Base-by-base conservation (phyloP, 2,329 filamentous ascomycete species). In the Trichophyton mentagrophytes region DNA sequence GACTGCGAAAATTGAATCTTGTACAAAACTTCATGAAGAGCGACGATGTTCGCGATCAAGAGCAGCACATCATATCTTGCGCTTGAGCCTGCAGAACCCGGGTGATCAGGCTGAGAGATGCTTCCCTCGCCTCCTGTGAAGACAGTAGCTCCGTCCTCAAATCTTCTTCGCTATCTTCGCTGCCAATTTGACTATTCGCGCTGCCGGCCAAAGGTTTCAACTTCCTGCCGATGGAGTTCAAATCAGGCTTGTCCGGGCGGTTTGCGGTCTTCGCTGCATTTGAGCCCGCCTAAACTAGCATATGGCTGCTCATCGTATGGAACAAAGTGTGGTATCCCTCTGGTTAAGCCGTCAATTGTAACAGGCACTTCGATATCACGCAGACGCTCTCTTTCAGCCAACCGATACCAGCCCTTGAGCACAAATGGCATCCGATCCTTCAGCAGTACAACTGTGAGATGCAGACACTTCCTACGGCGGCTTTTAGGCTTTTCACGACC, bases 131-230 rank as follows among this genome's bases (percentile, higher is more conserved):
- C 70, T 53, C 62, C 67, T 47, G 61, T 72, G 60, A 73, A 70
- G 66, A 68, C 72, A 49, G 70, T 69, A 59, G 76, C 72, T 65
- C 82, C 82, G 56, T 84, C 82, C 59, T 70, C 74, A 61, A 74
- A 73, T 49, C 81, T 92, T 20, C 78, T 93, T 64, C 85, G 84
- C 66, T 92, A 89, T 71, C 79, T 93, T 64, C 85, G 84, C 66
- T 82, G 79, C 60, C 88, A 91, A 72, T 84, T 87, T 65, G 81
- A 87, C 66, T 77, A 78, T 60, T 69, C 81, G 53, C 77, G 74
- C 64, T 80, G 69, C 67, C 11, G 67, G 53, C 56, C 59, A 17
- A 61, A 25, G 27, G 36, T 20, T 46, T 40, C 59, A 3, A 17
- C 25, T 15, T 13, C 57, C 36, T 22, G 40, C 9, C 44, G 40